Evolutionary conservation across 148 eudicot species (phyloP).

Genomic region (Camellia lanceoleosa): DNA sequence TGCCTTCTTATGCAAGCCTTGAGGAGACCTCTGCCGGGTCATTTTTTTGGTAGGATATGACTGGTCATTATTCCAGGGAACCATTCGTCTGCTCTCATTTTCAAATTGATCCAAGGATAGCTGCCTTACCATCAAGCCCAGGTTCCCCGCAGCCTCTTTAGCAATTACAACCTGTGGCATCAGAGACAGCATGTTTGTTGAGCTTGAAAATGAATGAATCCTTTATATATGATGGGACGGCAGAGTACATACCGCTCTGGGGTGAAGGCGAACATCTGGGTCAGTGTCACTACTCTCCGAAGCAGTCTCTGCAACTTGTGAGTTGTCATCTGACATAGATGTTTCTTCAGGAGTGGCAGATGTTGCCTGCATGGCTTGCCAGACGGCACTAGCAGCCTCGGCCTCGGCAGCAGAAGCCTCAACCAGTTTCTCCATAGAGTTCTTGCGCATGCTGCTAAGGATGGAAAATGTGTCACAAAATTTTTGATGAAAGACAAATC

Average conservation of each 20-base stretch:
- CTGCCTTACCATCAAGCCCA: constrained; percentile 96
- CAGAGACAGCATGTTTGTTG: constrained; percentile 10
- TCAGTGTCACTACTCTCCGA: constrained; percentile 65
- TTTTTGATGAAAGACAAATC: neutral
- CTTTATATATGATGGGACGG: neutral
- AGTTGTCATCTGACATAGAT: constrained; percentile 60
- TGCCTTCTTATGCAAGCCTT: constrained; percentile 97
- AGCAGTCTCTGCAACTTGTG: constrained; percentile 52
- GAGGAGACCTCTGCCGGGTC: constrained; percentile 76
- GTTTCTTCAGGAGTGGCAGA: constrained; percentile 59
- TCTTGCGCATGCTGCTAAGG: constrained; percentile 49
- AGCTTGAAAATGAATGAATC: constrained; percentile 11
- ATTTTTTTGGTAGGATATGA: constrained; percentile 57
- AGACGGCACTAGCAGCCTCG: constrained; percentile 84
- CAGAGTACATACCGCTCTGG: constrained; percentile 79
- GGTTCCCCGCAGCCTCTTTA: constrained; percentile 80
- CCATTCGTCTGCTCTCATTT: constrained; percentile 94
- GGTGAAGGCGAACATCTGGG: constrained; percentile 85
- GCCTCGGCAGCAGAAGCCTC: constrained; percentile 92
- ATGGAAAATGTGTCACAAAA: constrained; percentile 6
- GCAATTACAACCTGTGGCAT: constrained; percentile 86
- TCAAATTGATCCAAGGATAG: constrained; percentile 94
- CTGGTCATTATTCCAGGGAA: constrained; percentile 60
- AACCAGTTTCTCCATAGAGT: constrained; percentile 70
- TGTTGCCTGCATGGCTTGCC: constrained; percentile 91